Evolutionary conservation across 176 grass and related monocot genomes (phyloP).

Genomic region (Aegilops tauschii): DNA sequence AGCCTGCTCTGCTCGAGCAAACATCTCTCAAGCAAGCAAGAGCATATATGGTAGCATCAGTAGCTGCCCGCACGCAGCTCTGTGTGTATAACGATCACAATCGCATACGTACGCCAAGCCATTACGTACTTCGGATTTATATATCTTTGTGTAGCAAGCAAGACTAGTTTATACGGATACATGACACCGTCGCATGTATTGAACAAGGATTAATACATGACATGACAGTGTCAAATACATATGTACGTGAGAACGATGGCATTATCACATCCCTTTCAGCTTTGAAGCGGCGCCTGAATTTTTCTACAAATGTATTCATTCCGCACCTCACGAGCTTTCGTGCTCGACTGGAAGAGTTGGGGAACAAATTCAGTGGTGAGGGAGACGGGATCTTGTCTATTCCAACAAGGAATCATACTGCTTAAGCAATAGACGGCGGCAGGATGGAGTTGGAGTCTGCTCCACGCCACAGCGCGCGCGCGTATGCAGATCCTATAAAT

Average conservation of each 20-base stretch:
- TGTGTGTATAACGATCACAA: too few relatives aligned
- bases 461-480: constrained; percentile 23
- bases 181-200: too few relatives aligned
- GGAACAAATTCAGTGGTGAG: neutral
- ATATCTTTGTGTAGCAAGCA: too few relatives aligned
- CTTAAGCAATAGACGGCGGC: constrained; percentile 22
- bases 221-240: neutral
- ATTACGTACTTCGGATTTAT: too few relatives aligned
- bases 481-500: constrained; percentile 44
- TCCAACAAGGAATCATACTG: constrained; percentile 48
- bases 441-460: constrained; percentile 52
- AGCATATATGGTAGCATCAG: too few relatives aligned
- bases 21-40: too few relatives aligned
- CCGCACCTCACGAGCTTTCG: neutral
- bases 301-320: neutral
- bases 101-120: too few relatives aligned
- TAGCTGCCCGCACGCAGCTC: too few relatives aligned
- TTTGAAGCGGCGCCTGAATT: neutral
- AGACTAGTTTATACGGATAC: too few relatives aligned
- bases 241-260: neutral
- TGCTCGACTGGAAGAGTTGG: neutral
- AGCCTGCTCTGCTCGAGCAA: too few relatives aligned
- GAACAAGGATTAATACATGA: neutral
- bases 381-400: constrained; percentile 31
- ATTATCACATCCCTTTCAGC: neutral